phyloP scores from a whole-genome alignment of 1,139 yeast species.

The Yamadazyma conglobata region DNA sequence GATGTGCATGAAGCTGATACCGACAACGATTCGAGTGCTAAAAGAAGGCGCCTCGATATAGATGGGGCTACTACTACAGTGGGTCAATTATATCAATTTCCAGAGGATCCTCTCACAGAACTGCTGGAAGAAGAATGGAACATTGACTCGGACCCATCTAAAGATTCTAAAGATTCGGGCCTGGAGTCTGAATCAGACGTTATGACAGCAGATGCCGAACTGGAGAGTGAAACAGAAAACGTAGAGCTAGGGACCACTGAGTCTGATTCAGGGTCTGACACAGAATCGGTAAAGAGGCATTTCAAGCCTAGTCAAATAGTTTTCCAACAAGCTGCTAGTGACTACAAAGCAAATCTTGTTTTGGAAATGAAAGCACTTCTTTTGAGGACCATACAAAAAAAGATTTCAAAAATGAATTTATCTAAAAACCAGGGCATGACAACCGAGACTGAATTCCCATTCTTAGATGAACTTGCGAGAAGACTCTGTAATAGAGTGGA shows the following conservation, averaged over 20 bases:
- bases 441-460: slow-evolving; percentile 20
- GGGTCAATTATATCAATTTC: no score
- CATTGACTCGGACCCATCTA: background rate
- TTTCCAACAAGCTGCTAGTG: slow-evolving; percentile 10
- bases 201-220: background rate
- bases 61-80: no score
- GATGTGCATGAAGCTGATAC: slow-evolving; percentile 3
- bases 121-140: slow-evolving; percentile 11
- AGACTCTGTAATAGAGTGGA: slow-evolving; percentile 22
- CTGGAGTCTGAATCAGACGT: slow-evolving; percentile 3
- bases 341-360: slow-evolving; percentile 31
- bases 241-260: no score
- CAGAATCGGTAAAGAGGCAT: background rate
- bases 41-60: no score
- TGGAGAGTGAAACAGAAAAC: no score
- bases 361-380: slow-evolving; percentile 39
- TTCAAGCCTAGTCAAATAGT: slow-evolving; percentile 1
- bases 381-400: slow-evolving; percentile 26
- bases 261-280: background rate
- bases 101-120: slow-evolving; percentile 10
- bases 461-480: slow-evolving; percentile 19
- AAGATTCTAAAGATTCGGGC: slow-evolving; percentile 4
- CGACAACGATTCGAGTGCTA: slow-evolving; percentile 7
- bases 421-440: slow-evolving; percentile 9
- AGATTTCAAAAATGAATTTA: slow-evolving; percentile 13